Evolutionary conservation across 768 basidiomycete genomes (phyloP).

Genomic region (Wakefieldia striispora): DNA sequence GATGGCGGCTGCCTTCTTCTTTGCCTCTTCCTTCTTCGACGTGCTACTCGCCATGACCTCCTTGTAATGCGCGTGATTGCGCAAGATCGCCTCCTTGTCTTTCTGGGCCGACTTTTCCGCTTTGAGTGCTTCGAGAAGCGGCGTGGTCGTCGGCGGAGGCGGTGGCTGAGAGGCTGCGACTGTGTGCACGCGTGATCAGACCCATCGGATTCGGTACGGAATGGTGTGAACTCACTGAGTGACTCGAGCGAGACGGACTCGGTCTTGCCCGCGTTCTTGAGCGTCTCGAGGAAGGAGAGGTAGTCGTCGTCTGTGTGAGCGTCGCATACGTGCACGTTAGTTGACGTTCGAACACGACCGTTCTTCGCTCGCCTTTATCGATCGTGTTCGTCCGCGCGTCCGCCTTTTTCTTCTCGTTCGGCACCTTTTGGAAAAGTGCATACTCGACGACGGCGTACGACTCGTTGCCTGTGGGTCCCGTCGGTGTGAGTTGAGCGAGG

Average conservation of each 20-base stretch:
- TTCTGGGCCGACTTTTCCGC: conserved; percentile 65
- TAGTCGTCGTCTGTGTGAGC: conserved; percentile 69
- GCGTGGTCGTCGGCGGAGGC: conserved; percentile 76
- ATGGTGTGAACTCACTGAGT: conserved; percentile 45
- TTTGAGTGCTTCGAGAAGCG: conserved; percentile 90
- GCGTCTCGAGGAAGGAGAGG: conserved; percentile 73
- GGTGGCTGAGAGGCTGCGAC: conserved; percentile 64
- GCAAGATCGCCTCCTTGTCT: conserved; percentile 70
- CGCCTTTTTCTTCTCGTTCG: conserved; percentile 67
- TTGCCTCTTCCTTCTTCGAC: conserved; percentile 39
- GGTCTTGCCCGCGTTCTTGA: conserved; percentile 50
- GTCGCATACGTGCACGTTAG: not conserved
- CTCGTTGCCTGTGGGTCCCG: conserved; percentile 64
- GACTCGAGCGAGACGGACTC: conserved; percentile 67
- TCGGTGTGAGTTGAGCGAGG: not conserved
- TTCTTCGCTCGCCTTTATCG: conserved; percentile 46
- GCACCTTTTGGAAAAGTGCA: conserved; percentile 87
- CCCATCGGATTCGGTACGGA: not conserved
- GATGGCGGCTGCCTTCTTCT: conserved; percentile 31
- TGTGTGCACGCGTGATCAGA: not conserved
- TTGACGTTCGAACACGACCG: not conserved
- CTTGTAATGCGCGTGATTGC: conserved; percentile 73
- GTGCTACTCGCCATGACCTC: conserved; percentile 36
- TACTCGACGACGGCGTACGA: conserved; percentile 90
- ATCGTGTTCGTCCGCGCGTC: conserved; percentile 87